Evolutionary conservation across 768 basidiomycete genomes (phyloP).

Genomic region (Psilocybe sp.): DNA sequence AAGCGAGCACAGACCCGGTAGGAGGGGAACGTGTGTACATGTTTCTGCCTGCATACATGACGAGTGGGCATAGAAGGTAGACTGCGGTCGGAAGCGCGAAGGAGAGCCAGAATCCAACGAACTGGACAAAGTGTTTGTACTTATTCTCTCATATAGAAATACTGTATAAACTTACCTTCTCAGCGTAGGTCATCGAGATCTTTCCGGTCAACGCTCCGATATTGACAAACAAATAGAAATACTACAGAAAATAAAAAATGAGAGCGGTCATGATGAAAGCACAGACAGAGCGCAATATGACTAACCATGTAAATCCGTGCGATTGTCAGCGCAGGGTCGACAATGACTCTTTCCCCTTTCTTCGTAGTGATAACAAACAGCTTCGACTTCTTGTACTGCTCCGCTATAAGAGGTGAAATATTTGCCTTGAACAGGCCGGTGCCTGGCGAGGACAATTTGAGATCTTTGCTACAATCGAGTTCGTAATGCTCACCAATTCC

Average conservation of each 20-base stretch:
- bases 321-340: conserved; percentile 69
- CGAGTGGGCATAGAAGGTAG: conserved; percentile 59
- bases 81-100: conserved; percentile 62
- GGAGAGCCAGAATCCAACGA: conserved; percentile 65
- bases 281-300: conserved; percentile 12
- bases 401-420: conserved; percentile 75
- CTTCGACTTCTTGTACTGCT: conserved; percentile 61
- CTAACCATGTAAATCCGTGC: conserved; percentile 71
- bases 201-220: conserved; percentile 69
- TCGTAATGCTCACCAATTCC: conserved; percentile 30
- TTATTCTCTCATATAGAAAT: conserved; percentile 13
- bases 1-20: conserved; percentile 59
- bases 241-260: conserved; percentile 27
- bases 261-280: neutral
- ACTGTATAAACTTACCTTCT: conserved; percentile 38
- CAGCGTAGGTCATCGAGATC: conserved; percentile 65
- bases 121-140: conserved; percentile 28
- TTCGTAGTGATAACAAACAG: conserved; percentile 49
- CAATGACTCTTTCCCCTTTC: conserved; percentile 67
- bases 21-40: conserved; percentile 58
- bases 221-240: conserved; percentile 74
- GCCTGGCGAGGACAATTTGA: conserved; percentile 19
- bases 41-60: conserved; percentile 53
- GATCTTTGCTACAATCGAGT: no score
- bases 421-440: conserved; percentile 77